These are phyloP conservation scores for Entrophospora sp. DNA, from an alignment of 192 early-diverging fungal species.

Conservation along the genomic window DNA sequence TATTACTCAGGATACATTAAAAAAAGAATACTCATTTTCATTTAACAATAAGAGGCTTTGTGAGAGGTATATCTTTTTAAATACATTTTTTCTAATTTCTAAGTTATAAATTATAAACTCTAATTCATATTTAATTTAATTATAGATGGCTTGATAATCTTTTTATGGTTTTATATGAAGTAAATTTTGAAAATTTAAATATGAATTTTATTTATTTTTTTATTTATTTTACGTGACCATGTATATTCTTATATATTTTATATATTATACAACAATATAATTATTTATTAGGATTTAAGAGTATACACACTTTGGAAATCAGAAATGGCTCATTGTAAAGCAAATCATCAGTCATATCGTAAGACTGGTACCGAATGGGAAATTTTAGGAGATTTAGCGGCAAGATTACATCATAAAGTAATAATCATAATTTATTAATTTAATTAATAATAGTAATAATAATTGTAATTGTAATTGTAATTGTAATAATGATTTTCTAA, in stretches of 20 bases:
- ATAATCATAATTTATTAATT: not conserved
- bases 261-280: constrained; percentile 1
- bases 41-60: constrained; percentile 95
- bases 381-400: constrained; percentile 85
- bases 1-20: constrained; percentile 9
- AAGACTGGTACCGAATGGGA: constrained; percentile 99
- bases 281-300: constrained; percentile 53
- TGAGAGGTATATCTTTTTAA: constrained; percentile 37
- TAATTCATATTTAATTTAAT: not conserved
- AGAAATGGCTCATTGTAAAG: constrained; percentile 70
- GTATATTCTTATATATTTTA: not conserved
- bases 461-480: too few species aligned
- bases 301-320: constrained; percentile 90
- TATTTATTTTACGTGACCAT: not conserved
- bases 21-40: constrained; percentile 49
- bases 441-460: not conserved
- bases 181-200: not conserved
- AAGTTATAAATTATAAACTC: not conserved
- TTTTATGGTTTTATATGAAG: constrained; percentile 98
- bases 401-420: constrained; percentile 75
- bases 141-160: constrained; percentile 97
- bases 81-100: too few species aligned
- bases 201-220: not conserved
- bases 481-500: not conserved
- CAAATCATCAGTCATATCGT: constrained; percentile 69